Evolutionary conservation across 2,329 filamentous ascomycete genomes (phyloP), one percentile per base, ranked within the genome.

Genomic region (Aspergillus viridinutans): DNA sequence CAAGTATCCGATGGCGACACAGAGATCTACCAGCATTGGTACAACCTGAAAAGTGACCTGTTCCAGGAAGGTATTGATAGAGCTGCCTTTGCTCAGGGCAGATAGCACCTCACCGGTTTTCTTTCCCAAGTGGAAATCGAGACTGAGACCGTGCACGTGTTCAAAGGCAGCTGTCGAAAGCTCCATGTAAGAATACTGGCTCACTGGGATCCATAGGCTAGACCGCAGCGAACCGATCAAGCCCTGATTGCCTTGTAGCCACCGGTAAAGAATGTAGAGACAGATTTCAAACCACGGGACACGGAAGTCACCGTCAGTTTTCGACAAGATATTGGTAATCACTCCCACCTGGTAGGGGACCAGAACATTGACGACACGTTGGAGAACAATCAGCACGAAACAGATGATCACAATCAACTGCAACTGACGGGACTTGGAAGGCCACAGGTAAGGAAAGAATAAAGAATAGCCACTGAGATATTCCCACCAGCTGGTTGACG

Each of bases 361-460:
- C 58, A 92, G 74, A 20, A 96, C 83, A 69, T 97, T 97, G 72
- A 99, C 85, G 50, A 87, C 79, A 60, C 94, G 87, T 77, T 97
- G 92, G 10, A 89, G 68, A 49, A 94, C 74, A 55, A 97, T 85
- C 50, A 99, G 82, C 38, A 85, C 53, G 68, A 97, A 92, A 75
- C 94, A 97, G 50, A 92, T 67, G 21, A 95, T 72, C 21, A 97
- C 91, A 54, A 92, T 83, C 25, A 91, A 63, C 76, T 97, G 88
- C 55, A 99, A 80, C 61, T 80, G 83, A 40, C 81, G 77, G 52
- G 90, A 87, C 69, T 93, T 93, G 67, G 87, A 89, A 0, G 94
- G 94, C 94, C 94, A 99, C 57, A 97, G 84, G 70, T 97, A 99
- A 0, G 92, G 93, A 72, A 97, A 95, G 76, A 99, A 96, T 52